phyloP scores from a whole-genome alignment of 2,329 filamentous ascomycete species.

The Pseudogymnoascus sp. region DNA sequence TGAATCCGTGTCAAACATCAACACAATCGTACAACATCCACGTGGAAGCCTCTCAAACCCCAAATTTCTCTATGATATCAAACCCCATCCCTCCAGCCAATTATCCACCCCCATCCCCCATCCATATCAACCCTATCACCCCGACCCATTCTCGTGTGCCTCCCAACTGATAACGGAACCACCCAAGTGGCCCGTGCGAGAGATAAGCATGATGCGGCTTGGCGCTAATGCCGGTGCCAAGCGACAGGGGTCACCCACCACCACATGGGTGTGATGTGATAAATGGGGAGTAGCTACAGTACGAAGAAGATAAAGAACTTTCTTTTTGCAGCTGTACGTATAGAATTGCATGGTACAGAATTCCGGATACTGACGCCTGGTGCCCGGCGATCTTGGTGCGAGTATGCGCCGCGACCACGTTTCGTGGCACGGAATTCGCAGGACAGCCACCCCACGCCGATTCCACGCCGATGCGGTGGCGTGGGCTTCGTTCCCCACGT shows the following conservation, averaged over 20 bases:
- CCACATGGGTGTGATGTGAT: background rate
- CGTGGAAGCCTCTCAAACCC: background rate
- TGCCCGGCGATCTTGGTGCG: background rate
- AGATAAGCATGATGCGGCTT: background rate
- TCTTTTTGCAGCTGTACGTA: background rate
- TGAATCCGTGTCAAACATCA: background rate
- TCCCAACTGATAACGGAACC: background rate
- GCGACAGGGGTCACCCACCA: background rate
- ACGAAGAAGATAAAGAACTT: background rate
- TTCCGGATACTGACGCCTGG: background rate
- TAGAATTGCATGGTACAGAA: background rate
- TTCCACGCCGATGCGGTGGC: background rate
- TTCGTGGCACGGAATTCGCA: background rate
- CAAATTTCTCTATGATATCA: background rate
- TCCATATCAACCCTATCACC: background rate
- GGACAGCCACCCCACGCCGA: background rate
- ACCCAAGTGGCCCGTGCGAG: background rate
- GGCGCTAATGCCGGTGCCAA: background rate
- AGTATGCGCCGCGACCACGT: background rate
- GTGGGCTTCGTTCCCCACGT: background rate
- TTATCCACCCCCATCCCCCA: background rate
- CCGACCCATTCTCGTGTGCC: background rate
- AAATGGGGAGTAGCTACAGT: background rate
- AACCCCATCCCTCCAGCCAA: background rate
- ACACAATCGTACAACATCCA: background rate